These are phyloP conservation scores for Physcomitrium patens DNA, from an alignment of 225 moss, liverwort and hornwort genomes.

Conservation along the genomic window DNA sequence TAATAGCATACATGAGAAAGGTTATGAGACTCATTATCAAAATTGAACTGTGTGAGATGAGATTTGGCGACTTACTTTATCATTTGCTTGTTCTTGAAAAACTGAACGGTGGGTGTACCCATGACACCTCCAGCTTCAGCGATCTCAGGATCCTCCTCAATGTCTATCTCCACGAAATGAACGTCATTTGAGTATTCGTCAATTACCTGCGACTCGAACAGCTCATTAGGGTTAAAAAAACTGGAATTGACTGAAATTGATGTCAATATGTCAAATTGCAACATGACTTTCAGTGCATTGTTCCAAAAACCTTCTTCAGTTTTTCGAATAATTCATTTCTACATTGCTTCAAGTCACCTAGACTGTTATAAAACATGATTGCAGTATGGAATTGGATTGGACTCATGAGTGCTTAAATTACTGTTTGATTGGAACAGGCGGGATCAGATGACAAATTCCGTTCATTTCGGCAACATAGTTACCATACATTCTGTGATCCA, in stretches of 20 bases:
- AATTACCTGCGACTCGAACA: conserved; percentile 67
- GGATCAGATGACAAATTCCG: neutral
- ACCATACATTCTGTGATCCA: neutral
- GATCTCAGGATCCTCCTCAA: conserved; percentile 98
- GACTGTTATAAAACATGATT: neutral
- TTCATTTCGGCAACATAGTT: neutral
- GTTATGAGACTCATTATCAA: neutral
- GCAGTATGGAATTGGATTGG: neutral
- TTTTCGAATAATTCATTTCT: neutral
- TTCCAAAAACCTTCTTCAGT: neutral
- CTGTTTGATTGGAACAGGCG: neutral
- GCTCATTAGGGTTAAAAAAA: neutral
- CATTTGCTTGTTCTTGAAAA: conserved; percentile 88
- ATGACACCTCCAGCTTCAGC: conserved; percentile 97
- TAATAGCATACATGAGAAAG: conserved; percentile 1
- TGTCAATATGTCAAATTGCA: neutral
- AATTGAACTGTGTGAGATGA: neutral
- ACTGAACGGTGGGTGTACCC: conserved; percentile 96
- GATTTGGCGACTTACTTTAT: conserved; percentile 56
- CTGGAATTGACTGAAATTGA: neutral
- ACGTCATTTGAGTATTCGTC: conserved; percentile 79
- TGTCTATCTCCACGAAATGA: conserved; percentile 96
- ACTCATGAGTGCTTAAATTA: neutral
- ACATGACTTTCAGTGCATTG: no score
- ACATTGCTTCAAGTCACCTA: neutral